phyloP scores from a whole-genome alignment of 2,329 filamentous ascomycete genomes.

The Karstenula rhodostoma region DNA sequence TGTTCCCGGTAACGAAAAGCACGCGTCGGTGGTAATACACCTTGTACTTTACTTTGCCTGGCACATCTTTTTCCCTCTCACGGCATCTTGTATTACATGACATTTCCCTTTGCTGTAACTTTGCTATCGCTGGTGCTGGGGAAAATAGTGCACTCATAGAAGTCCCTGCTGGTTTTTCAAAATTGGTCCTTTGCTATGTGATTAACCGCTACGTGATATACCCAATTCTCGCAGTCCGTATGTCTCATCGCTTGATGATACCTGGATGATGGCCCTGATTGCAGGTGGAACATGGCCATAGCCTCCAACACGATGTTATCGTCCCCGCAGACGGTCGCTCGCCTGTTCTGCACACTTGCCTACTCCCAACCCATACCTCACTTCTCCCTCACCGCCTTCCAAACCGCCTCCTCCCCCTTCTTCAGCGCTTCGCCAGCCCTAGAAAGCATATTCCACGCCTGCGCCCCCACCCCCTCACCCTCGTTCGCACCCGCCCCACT shows the following conservation, averaged over 20 bases:
- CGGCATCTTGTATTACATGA: conserved; percentile 47
- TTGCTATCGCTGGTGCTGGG: conserved; percentile 47
- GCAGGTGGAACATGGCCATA: no score
- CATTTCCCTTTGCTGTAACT: conserved; percentile 45
- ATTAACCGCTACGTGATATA: neutral
- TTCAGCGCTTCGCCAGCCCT: conserved; percentile 48
- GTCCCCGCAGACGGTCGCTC: neutral
- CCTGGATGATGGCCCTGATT: no score
- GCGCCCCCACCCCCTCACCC: conserved; percentile 36
- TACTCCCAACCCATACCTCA: conserved; percentile 15
- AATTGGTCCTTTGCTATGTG: conserved; percentile 12
- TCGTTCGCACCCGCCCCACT: conserved; percentile 35
- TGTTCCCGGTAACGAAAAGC: conserved; percentile 54
- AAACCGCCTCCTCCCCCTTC: conserved; percentile 47
- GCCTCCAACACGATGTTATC: neutral
- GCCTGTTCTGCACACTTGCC: neutral
- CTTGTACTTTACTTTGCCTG: conserved; percentile 54
- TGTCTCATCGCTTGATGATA: no score
- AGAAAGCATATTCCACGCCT: conserved; percentile 45
- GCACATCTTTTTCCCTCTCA: conserved; percentile 42
- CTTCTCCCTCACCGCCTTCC: conserved; percentile 44
- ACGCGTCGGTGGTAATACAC: conserved; percentile 50
- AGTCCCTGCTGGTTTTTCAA: conserved; percentile 42
- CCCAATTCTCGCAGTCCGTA: no score
- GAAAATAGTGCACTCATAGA: conserved; percentile 51